These are phyloP conservation scores for Zasmidium citrigriseum DNA, from an alignment of 2,329 filamentous ascomycete species.

Conservation along the genomic window DNA sequence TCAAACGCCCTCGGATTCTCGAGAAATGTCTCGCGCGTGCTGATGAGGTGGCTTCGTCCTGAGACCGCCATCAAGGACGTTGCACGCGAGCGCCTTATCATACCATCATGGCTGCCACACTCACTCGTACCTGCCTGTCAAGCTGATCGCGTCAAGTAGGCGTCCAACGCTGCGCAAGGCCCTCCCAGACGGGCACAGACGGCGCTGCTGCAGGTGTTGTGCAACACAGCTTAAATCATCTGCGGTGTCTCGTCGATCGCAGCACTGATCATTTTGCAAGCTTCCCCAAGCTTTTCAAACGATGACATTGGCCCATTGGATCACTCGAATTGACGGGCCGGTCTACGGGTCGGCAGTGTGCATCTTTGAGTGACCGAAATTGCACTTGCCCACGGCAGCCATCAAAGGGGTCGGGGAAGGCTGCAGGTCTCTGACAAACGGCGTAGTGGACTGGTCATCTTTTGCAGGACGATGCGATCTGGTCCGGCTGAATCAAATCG, in stretches of 20 bases:
- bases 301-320: background rate
- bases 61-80: background rate
- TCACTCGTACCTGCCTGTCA: background rate
- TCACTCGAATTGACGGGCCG: background rate
- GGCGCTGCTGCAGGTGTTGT: conserved; percentile 14
- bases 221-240: conserved; percentile 7
- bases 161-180: conserved; percentile 13
- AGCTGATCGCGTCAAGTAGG: background rate
- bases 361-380: background rate
- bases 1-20: background rate
- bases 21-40: background rate
- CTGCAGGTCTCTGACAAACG: background rate
- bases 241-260: conserved; percentile 6
- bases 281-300: conserved; percentile 6
- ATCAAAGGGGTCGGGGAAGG: background rate
- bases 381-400: background rate
- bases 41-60: background rate
- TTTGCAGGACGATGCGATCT: background rate
- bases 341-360: background rate
- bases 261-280: background rate
- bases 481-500: background rate
- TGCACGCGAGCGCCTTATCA: background rate
- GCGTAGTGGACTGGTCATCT: background rate
- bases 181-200: background rate
- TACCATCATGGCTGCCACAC: conserved; percentile 5